Base-by-base conservation (phyloP, 2,329 filamentous ascomycete species). In the Fusarium sp. region DNA sequence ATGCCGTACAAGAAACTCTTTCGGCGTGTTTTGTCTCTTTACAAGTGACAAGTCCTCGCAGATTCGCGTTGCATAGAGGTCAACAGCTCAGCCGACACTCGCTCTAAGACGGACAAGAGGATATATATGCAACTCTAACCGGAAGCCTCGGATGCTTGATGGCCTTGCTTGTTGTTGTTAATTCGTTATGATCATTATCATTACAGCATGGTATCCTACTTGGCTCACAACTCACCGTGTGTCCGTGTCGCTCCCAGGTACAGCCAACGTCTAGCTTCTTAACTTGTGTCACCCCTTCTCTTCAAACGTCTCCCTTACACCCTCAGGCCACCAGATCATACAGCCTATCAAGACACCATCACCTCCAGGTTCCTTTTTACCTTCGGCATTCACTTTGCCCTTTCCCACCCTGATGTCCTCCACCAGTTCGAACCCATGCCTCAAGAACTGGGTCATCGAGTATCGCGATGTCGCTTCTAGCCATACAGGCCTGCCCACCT, bases 241-340 rank as follows among this genome's bases (percentile, higher is more conserved):
- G 23, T 23, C 23, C 23, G 23, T 23, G 23, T 23, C 23, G 23
- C 23, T 23, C 23, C 23, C 4, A 23, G 23, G 23, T 23, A 23
- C 16, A 16, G 31, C 13, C 9, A 39, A 37, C 13, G 10, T n/a
- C 36, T 51, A 36, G 47, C 13, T 12, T 10, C 12, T 15, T 6
- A 18, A 6, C 47, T 18, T n/a, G 15, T 11, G 28, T n/a, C n/a
- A 27, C 41, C 27, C 27, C 28, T 27, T 18, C 37, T 44, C 31
- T 3, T 2, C 31, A 31, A 30, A 27, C 7, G 37, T 41, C 13
- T 53, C 47, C 34, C 48, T 54, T 12, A 30, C 41, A 30, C 27
- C 37, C 13, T 67, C 56, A 3, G 65, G 61, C 53, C 65, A 65
- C 65, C 65, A 67, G 31, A 67, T 65, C 65, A 67, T 67, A 13